Percentiles rank a stretch among this genome's conserved stretches.
phyloP scores from a whole-genome alignment of 768 basidiomycete species.

The Tephrocybe rancida region DNA sequence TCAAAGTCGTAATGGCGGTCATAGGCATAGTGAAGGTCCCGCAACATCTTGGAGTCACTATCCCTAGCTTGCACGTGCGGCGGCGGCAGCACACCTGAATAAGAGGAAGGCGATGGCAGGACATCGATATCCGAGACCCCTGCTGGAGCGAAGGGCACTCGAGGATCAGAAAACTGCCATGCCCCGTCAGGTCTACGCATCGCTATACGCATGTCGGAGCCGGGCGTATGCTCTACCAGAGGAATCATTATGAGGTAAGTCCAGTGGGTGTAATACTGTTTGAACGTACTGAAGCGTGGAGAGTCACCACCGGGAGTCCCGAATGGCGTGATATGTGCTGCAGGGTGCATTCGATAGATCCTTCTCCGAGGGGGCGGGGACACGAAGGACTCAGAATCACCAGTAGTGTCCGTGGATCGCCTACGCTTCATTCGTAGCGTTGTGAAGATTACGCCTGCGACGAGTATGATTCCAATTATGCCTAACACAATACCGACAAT shows the following conservation, averaged over 20 bases:
- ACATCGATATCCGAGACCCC: conserved; percentile 38
- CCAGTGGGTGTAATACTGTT: neutral
- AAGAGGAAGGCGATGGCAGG: conserved; percentile 21
- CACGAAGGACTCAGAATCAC: conserved; percentile 3
- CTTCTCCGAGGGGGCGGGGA: conserved; percentile 25
- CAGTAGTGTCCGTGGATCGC: neutral
- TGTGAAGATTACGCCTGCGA: conserved; percentile 11
- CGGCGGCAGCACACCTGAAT: neutral
- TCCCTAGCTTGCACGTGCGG: conserved; percentile 16
- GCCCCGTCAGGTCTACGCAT: conserved; percentile 53
- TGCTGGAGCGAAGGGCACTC: conserved; percentile 38
- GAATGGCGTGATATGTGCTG: conserved; percentile 45
- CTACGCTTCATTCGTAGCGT: conserved; percentile 11
- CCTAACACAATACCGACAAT: conserved; percentile 13
- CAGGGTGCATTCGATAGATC: conserved; percentile 36
- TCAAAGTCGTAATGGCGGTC: conserved; percentile 22
- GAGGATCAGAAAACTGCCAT: conserved; percentile 54
- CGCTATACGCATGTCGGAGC: conserved; percentile 61
- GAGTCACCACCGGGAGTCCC: conserved; percentile 33
- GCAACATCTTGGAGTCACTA: conserved; percentile 19
- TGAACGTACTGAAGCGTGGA: conserved; percentile 43
- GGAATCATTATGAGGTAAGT: neutral
- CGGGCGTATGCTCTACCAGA: conserved; percentile 48
- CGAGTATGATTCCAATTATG: conserved; percentile 8
- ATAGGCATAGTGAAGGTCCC: no score